Evolutionary conservation across 1,284 basidiomycete species (phyloP).

Genomic region (Wallemia hederae): DNA sequence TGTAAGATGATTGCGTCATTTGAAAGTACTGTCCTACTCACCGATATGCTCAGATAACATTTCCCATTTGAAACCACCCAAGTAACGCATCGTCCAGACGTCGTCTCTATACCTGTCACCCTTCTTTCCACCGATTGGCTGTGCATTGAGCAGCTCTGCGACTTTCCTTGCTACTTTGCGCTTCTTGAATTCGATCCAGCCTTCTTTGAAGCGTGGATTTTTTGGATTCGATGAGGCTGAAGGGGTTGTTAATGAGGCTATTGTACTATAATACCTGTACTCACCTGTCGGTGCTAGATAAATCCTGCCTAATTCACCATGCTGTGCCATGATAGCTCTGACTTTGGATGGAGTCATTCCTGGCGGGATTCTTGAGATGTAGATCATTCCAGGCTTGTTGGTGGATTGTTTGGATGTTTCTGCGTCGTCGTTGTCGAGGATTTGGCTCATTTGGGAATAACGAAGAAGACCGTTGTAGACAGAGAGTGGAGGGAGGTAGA

Average conservation of each 20-base stretch:
- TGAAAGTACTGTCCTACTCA: slow-evolving; percentile 20
- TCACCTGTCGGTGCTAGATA: slow-evolving; percentile 7
- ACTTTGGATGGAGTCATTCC: slow-evolving; percentile 96
- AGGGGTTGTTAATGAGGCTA: background rate
- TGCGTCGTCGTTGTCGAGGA: background rate
- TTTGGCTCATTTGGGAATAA: background rate
- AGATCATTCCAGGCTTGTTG: slow-evolving; percentile 43
- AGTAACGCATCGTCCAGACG: slow-evolving; percentile 98
- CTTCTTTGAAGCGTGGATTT: slow-evolving; percentile 46
- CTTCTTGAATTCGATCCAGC: slow-evolving; percentile 93
- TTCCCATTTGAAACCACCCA: slow-evolving; percentile 93
- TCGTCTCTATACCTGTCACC: slow-evolving; percentile 56
- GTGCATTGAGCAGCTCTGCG: slow-evolving; percentile 84
- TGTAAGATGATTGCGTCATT: background rate
- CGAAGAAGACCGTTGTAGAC: background rate
- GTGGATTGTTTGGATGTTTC: background rate
- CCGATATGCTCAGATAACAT: slow-evolving; percentile 97
- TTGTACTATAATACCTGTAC: slow-evolving; percentile 6
- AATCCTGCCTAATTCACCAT: slow-evolving; percentile 12
- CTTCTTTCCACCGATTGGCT: slow-evolving; percentile 82
- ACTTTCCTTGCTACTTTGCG: slow-evolving; percentile 70
- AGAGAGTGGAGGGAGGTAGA: background rate
- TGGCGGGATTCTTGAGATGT: slow-evolving; percentile 89
- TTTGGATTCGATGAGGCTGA: slow-evolving; percentile 4
- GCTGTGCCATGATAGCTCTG: slow-evolving; percentile 35